Conservation (phyloP, 2,329 filamentous ascomycete species). For the Cytospora schulzeri region DNA sequence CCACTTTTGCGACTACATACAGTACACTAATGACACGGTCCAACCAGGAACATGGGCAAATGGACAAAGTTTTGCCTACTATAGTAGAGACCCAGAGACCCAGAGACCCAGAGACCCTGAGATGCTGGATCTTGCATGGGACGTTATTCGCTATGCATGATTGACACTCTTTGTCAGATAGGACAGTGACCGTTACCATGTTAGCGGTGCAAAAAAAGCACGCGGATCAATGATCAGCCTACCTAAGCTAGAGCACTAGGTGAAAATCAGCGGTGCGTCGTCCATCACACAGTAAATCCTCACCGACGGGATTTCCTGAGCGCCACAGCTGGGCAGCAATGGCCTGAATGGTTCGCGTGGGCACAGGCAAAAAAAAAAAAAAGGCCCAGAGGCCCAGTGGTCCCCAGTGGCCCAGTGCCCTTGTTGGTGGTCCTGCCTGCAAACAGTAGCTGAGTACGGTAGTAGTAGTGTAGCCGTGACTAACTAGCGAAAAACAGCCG, state of each 20-base stretch:
- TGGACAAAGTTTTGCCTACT: too few relatives aligned
- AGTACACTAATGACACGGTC: not conserved
- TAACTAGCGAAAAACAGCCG: conserved; percentile 11
- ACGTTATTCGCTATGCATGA: conserved; percentile 8
- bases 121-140: conserved; percentile 3
- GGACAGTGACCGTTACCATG: conserved; percentile 12
- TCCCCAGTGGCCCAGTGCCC: too few relatives aligned
- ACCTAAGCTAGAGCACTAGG: not conserved
- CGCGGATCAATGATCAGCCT: not conserved
- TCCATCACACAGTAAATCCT: not conserved
- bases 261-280: conserved; percentile 15
- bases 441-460: too few relatives aligned
- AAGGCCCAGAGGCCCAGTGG: not conserved
- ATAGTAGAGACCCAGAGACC: too few relatives aligned
- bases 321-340: conserved; percentile 2
- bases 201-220: not conserved
- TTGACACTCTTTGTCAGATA: conserved; percentile 14
- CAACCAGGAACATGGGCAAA: not conserved
- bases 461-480: not conserved
- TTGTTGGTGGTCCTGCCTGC: too few relatives aligned
- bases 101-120: not conserved
- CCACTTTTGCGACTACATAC: not conserved
- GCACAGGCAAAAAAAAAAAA: too few relatives aligned
- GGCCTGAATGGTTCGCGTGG: not conserved
- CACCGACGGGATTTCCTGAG: conserved; percentile 25